Evolutionary conservation across 495 filamentous ascomycete genomes (phyloP), one percentile per base, ranked within the genome.

Genomic region (Evansstolkia leycettana): DNA sequence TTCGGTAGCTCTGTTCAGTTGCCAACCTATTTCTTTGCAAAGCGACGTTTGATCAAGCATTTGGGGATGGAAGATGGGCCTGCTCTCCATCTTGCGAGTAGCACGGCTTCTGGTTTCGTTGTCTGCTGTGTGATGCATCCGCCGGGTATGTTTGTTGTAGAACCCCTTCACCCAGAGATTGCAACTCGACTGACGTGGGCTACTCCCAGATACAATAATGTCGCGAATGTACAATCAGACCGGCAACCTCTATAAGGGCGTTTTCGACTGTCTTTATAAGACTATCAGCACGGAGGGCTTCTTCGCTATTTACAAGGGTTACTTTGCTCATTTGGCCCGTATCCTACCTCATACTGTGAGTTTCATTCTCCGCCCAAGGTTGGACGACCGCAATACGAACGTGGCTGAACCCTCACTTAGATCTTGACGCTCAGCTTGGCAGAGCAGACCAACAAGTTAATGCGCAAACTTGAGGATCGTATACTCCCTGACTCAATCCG

Each of bases 71-170:
- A 86, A 50, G 92, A 99, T 40, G 89, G 90, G 3, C 75, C 85
- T n/a, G 73, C 79, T 29, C 64, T 96, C 43, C 90, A 99, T 52
- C 54, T 99, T 35, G 74, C 83, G 9, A 92, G 84, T 54, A 92
- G 84, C 52, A 76, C 90, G 2, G 82, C 75, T 3, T 94, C 85
- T 43, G 90, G 90, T 5, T 92, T 99, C 45, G 92, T 94, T 3
- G 90, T 99, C 1, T 96, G 92, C 62, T 84, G 83, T 46, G 76
- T 94, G 39, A 99, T 99, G 90, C 92, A 99, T 55, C 90, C 90
- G 20, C 90, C 90, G 46, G 84, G 84, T 89, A 67, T 37, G 46
- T 46, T 26, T 9, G n/a, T 14, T 11, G 3, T 3, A n/a, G 7
- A 33, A 19, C 7, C 31, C 25, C 7, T 29, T 30, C 31, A 7